These are phyloP conservation scores for Letharia columbiana DNA, from an alignment of 495 filamentous ascomycete genomes.

Conservation along the genomic window DNA sequence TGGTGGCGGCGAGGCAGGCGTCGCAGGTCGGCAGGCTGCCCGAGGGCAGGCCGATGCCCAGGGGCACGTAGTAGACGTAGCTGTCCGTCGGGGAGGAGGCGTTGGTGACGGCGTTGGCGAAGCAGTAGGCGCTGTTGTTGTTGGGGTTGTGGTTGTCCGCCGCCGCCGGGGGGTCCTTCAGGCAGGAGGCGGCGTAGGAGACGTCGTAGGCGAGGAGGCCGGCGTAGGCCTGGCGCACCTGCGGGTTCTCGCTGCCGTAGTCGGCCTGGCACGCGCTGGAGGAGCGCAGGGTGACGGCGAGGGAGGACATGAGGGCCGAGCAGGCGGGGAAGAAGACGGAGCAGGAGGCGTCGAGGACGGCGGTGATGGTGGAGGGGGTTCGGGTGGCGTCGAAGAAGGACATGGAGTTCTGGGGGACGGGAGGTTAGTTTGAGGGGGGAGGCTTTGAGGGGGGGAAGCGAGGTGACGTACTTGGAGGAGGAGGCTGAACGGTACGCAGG, in stretches of 20 bases:
- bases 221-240: slow-evolving; percentile 64
- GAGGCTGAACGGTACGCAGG: slow-evolving; percentile 67
- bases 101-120: slow-evolving; percentile 79
- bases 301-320: slow-evolving; percentile 44
- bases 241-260: slow-evolving; percentile 52
- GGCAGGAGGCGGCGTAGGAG: slow-evolving; percentile 70
- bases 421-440: slow-evolving; percentile 1
- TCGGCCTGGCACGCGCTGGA: slow-evolving; percentile 61
- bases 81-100: slow-evolving; percentile 48
- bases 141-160: slow-evolving; percentile 42
- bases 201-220: slow-evolving; percentile 65
- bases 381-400: slow-evolving; percentile 69
- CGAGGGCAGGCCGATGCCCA: slow-evolving; percentile 60
- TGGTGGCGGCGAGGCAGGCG: slow-evolving; percentile 58
- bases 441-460: no score
- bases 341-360: slow-evolving; percentile 65
- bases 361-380: slow-evolving; percentile 56
- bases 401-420: slow-evolving; percentile 44
- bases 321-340: slow-evolving; percentile 52
- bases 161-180: slow-evolving; percentile 54
- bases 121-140: slow-evolving; percentile 48
- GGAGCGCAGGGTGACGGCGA: slow-evolving; percentile 51
- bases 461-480: slow-evolving; percentile 50
- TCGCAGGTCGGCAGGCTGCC: slow-evolving; percentile 58
- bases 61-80: slow-evolving; percentile 75